Evolutionary conservation across 768 basidiomycete species (phyloP).

Genomic region (Basidioascus undulatus): DNA sequence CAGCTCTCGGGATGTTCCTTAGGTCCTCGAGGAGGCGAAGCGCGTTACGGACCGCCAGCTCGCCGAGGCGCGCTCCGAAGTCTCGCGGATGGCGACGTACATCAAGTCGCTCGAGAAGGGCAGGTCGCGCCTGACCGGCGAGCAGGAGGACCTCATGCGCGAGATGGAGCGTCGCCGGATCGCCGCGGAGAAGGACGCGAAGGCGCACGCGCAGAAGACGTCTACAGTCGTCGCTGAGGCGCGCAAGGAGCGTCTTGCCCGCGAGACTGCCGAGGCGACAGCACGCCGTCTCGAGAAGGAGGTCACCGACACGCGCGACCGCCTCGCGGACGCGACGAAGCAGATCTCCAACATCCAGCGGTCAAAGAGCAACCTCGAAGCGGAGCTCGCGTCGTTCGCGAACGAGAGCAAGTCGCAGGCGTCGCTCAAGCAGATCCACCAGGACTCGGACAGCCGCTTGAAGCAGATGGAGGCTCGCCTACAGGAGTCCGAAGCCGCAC

Average conservation of each 20-base stretch:
- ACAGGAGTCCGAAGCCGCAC: constrained; percentile 30
- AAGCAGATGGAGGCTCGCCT: constrained; percentile 36
- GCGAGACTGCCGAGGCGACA: constrained; percentile 40
- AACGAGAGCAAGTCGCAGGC: constrained; percentile 31
- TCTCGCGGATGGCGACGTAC: constrained; percentile 45
- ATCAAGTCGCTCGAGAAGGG: constrained; percentile 73
- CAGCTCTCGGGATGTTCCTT: too few relatives aligned
- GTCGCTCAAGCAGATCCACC: constrained; percentile 35
- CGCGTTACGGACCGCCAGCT: constrained; percentile 79
- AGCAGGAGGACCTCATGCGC: constrained; percentile 57
- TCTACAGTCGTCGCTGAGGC: constrained; percentile 31
- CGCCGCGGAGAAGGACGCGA: constrained; percentile 33
- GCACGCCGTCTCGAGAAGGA: constrained; percentile 36
- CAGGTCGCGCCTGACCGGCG: constrained; percentile 42
- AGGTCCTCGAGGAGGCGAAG: constrained; percentile 87
- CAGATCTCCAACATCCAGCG: constrained; percentile 30
- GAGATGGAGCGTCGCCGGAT: constrained; percentile 31
- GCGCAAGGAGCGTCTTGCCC: constrained; percentile 40
- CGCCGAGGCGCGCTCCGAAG: constrained; percentile 49
- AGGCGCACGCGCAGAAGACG: constrained; percentile 36
- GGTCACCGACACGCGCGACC: constrained; percentile 27
- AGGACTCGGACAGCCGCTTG: constrained; percentile 39
- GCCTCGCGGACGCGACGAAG: constrained; percentile 32
- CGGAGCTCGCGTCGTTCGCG: constrained; percentile 39
- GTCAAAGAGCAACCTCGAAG: constrained; percentile 41